phyloP scores from a whole-genome alignment of 2,329 filamentous ascomycete species.

The Chalaropsis thielavioides region DNA sequence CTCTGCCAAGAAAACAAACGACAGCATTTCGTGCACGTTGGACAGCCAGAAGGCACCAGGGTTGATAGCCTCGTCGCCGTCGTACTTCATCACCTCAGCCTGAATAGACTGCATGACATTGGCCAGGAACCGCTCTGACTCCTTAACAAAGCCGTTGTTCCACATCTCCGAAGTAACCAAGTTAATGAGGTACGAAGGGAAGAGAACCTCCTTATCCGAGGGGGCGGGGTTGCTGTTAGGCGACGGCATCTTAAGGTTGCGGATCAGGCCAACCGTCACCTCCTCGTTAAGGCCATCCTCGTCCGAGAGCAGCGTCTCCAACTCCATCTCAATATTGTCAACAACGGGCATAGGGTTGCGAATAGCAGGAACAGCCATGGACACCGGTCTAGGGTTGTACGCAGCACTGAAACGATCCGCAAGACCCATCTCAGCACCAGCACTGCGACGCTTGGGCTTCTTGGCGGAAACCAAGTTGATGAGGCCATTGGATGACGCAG shows the following conservation, averaged over 20 bases:
- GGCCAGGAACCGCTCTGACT: slow-evolving; percentile 94
- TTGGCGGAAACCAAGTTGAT: slow-evolving; percentile 96
- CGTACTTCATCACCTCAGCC: slow-evolving; percentile 97
- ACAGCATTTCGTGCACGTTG: slow-evolving; percentile 99
- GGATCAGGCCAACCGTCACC: slow-evolving; percentile 88
- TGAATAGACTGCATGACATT: slow-evolving; percentile 99
- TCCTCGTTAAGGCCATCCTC: slow-evolving; percentile 95
- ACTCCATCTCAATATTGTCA: slow-evolving; percentile 87
- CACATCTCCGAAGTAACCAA: slow-evolving; percentile 99
- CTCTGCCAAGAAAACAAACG: slow-evolving; percentile 95
- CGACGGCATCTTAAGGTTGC: slow-evolving; percentile 88
- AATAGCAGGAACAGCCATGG: slow-evolving; percentile 72
- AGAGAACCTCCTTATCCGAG: slow-evolving; percentile 95
- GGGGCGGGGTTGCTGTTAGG: slow-evolving; percentile 77
- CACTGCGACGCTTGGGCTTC: slow-evolving; percentile 90
- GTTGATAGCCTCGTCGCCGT: slow-evolving; percentile 93
- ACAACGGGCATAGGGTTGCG: slow-evolving; percentile 39
- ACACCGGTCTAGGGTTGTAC: slow-evolving; percentile 89
- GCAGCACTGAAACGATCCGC: slow-evolving; percentile 80
- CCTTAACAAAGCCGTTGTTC: slow-evolving; percentile 99
- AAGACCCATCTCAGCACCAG: slow-evolving; percentile 70
- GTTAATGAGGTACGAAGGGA: slow-evolving; percentile 98
- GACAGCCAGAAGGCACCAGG: slow-evolving; percentile 97
- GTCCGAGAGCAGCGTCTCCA: slow-evolving; percentile 84
- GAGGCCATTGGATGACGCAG: slow-evolving; percentile 52